These are phyloP conservation scores for Pisolithus sp. DNA, from an alignment of 768 basidiomycete species.

Conservation along the genomic window DNA sequence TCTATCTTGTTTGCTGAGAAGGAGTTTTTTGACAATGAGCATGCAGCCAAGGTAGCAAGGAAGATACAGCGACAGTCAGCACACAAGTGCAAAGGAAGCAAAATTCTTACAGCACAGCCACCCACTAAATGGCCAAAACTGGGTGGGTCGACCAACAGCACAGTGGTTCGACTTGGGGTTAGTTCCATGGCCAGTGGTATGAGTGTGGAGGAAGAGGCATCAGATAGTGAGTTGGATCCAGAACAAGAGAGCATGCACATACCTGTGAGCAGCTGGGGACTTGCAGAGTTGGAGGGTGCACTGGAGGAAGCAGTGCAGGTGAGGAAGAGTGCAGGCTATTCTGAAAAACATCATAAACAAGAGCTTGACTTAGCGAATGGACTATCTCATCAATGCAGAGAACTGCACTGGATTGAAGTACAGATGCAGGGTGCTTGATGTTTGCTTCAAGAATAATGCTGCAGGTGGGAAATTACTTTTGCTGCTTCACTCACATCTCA, in stretches of 20 bases:
- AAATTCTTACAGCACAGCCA: no score
- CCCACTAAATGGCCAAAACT: no score
- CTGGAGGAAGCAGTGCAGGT: not conserved
- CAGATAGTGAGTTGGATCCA: slow-evolving; percentile 15
- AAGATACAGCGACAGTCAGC: not conserved
- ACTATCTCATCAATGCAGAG: slow-evolving; percentile 25
- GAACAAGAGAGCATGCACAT: no score
- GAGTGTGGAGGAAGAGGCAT: slow-evolving; percentile 11
- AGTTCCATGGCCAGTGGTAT: slow-evolving; percentile 13
- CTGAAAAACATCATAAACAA: slow-evolving; percentile 4
- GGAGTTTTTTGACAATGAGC: slow-evolving; percentile 16
- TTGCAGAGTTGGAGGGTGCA: no score
- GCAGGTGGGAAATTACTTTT: not conserved
- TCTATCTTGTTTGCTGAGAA: slow-evolving; percentile 24
- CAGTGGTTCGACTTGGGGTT: slow-evolving; percentile 1
- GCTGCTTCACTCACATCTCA: not conserved
- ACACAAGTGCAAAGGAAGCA: no score
- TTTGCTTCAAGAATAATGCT: not conserved
- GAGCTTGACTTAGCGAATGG: slow-evolving; percentile 15
- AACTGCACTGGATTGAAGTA: slow-evolving; percentile 7
- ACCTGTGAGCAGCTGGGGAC: slow-evolving; percentile 3
- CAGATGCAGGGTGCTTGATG: not conserved
- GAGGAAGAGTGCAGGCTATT: not conserved
- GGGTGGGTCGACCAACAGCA: not conserved
- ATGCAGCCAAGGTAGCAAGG: not conserved